phyloP scores from a whole-genome alignment of 2,329 filamentous ascomycete species.

The Cladosporium cucumerinum region DNA sequence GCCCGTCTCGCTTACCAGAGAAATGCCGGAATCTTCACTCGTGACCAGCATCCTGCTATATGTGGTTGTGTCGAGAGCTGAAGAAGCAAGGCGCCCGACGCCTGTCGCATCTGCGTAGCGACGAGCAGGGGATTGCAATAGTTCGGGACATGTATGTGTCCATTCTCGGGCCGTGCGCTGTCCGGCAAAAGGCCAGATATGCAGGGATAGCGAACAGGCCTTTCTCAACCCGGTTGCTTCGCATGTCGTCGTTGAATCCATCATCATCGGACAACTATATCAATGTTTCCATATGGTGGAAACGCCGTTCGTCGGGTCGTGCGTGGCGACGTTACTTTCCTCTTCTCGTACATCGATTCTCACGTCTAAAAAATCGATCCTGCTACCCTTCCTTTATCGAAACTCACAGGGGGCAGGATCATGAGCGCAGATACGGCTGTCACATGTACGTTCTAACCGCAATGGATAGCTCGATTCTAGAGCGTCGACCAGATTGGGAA shows the following conservation, averaged over 20 bases:
- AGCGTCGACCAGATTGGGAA: conserved; percentile 4
- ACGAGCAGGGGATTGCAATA: not conserved
- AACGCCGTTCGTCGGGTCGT: not conserved
- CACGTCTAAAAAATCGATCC: not conserved
- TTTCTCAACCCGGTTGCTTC: conserved; percentile 8
- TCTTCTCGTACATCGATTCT: not conserved
- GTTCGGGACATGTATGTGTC: not conserved
- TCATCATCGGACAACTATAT: not conserved
- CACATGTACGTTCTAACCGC: conserved; percentile 9
- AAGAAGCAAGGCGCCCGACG: conserved; percentile 3
- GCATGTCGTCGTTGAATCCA: not conserved
- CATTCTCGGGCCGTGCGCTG: not conserved
- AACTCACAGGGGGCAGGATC: not conserved
- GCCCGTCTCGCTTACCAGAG: not conserved
- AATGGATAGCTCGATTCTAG: conserved; percentile 2
- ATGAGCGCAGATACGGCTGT: conserved; percentile 4
- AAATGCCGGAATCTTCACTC: not conserved
- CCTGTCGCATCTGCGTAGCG: not conserved
- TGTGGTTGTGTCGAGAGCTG: not conserved
- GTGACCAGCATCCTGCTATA: not conserved
- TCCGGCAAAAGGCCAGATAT: not conserved
- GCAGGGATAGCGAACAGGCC: conserved; percentile 3
- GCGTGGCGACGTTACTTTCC: not conserved
- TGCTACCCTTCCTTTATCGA: not conserved
- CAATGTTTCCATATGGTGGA: not conserved